Conservation (phyloP, 2,329 filamentous ascomycete species). For the Hypoxylon sp. region DNA sequence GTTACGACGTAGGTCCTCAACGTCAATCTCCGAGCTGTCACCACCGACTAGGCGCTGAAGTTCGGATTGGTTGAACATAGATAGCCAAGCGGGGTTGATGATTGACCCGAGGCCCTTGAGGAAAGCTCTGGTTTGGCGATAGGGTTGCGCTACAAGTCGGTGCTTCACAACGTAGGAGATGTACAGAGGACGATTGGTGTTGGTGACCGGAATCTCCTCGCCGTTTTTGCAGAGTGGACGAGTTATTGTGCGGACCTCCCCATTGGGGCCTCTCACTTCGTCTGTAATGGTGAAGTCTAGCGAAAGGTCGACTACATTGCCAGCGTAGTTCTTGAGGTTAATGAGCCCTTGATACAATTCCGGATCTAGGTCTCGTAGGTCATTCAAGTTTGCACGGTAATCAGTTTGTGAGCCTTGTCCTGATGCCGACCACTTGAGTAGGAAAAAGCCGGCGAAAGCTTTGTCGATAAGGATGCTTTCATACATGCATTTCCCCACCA, state of each 20-base stretch:
- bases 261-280: conserved; percentile 62
- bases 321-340: conserved; percentile 85
- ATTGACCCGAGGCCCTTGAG: conserved; percentile 87
- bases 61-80: conserved; percentile 98
- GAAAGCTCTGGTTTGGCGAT: conserved; percentile 87
- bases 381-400: conserved; percentile 94
- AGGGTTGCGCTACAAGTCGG: conserved; percentile 83
- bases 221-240: conserved; percentile 83
- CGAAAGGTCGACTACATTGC: conserved; percentile 82
- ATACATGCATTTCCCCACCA: conserved; percentile 97
- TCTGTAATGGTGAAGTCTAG: conserved; percentile 94
- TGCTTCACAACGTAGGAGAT: conserved; percentile 92
- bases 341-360: conserved; percentile 88
- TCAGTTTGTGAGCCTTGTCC: conserved; percentile 68
- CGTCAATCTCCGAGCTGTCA: conserved; percentile 85
- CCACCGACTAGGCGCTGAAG: conserved; percentile 94
- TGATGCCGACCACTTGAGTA: conserved; percentile 92
- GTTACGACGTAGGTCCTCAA: conserved; percentile 86
- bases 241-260: conserved; percentile 72
- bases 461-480: conserved; percentile 96
- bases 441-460: conserved; percentile 93
- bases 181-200: conserved; percentile 93
- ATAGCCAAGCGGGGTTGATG: conserved; percentile 92
- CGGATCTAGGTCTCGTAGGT: conserved; percentile 91
- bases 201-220: conserved; percentile 83